A percentile compares a stretch with the other conserved stretches of the same genome.
phyloP scores from a whole-genome alignment of 2,329 filamentous ascomycete species.

The Orbilia javanica region DNA sequence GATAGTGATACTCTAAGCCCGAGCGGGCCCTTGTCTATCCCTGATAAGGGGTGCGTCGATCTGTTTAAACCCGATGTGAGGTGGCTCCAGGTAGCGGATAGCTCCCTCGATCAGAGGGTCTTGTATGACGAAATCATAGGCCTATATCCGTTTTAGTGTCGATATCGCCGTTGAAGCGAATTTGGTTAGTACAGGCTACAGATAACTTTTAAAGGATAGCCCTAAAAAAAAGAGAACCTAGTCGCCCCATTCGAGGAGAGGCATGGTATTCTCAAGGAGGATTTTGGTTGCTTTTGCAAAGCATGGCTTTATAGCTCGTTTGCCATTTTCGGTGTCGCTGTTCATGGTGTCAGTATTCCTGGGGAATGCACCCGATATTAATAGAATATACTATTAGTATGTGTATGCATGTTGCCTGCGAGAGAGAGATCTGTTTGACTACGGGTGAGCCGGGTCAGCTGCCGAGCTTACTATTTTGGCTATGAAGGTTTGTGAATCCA shows the following conservation, averaged over 20 bases:
- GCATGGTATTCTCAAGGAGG: conserved; percentile 38
- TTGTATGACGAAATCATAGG: conserved; percentile 45
- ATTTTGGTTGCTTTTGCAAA: conserved; percentile 44
- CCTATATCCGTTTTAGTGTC: conserved; percentile 12
- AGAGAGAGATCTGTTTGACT: not conserved
- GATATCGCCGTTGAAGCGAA: not conserved
- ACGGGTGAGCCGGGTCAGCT: conserved; percentile 6
- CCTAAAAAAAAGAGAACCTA: conserved; percentile 45
- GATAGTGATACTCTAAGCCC: conserved; percentile 43
- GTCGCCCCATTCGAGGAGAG: conserved; percentile 47
- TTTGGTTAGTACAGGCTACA: conserved; percentile 11
- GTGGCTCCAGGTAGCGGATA: conserved; percentile 19
- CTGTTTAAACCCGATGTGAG: conserved; percentile 22
- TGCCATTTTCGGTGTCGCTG: conserved; percentile 16
- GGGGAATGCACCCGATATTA: not conserved
- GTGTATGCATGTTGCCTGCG: not conserved
- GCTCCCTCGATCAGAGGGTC: conserved; percentile 35
- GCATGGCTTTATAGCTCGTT: conserved; percentile 12
- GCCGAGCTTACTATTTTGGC: conserved; percentile 14
- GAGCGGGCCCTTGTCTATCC: conserved; percentile 29
- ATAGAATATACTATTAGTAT: not conserved
- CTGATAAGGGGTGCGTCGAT: conserved; percentile 29
- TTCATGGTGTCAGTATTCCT: not conserved
- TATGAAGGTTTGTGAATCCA: conserved; percentile 35
- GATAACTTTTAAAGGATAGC: conserved; percentile 31